Conservation (phyloP, 192 early-diverging fungal genomes). For the Chytriomyces hyalinus region DNA sequence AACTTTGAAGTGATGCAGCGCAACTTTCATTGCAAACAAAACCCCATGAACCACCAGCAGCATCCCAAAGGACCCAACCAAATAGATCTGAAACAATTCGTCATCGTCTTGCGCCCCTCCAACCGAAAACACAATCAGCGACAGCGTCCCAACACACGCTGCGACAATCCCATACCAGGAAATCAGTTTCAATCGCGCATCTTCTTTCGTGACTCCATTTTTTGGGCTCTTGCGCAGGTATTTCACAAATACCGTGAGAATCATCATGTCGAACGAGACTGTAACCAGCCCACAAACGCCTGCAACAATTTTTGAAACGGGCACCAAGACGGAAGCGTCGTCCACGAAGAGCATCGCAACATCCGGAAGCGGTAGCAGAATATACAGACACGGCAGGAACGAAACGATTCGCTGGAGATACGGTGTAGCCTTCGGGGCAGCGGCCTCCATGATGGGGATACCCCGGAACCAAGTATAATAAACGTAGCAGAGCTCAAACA, state of each 20-base stretch:
- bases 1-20: neutral
- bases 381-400: neutral
- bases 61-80: neutral
- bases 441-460: neutral
- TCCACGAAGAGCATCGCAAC: neutral
- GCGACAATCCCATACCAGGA: neutral
- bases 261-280: neutral
- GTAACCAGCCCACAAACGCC: neutral
- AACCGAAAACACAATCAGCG: constrained; percentile 4
- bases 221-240: neutral
- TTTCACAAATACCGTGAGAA: neutral
- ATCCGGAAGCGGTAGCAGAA: neutral
- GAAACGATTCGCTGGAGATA: neutral
- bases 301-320: neutral
- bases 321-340: neutral
- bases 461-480: neutral
- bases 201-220: neutral
- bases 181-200: neutral
- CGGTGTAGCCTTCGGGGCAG: neutral
- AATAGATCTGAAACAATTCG: neutral
- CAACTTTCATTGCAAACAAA: neutral
- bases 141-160: neutral
- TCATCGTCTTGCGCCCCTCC: neutral
- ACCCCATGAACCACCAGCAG: neutral
- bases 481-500: neutral